phyloP scores from a whole-genome alignment of 73 alveolate species.

The Uronychia setigera region DNA sequence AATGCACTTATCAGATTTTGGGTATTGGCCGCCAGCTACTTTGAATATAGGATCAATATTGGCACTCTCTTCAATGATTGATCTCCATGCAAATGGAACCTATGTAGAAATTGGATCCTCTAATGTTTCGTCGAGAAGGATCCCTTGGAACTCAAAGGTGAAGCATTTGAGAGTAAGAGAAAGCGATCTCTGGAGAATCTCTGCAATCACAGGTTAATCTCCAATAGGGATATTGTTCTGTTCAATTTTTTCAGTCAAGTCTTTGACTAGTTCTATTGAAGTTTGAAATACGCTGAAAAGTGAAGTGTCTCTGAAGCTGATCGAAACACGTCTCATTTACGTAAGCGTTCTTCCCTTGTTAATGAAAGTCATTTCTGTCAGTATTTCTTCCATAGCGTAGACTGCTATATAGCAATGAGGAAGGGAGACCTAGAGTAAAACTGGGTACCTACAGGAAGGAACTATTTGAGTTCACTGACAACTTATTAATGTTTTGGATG shows the following conservation, averaged over 20 bases:
- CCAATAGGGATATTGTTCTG: background rate
- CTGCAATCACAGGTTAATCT: background rate
- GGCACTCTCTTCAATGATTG: slow-evolving; percentile 15
- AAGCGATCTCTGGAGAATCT: background rate
- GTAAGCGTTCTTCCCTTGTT: slow-evolving; percentile 63
- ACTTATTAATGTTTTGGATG: slow-evolving; percentile 36
- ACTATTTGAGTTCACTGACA: slow-evolving; percentile 21
- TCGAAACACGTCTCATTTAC: slow-evolving; percentile 47
- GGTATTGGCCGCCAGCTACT: background rate
- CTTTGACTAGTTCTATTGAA: background rate
- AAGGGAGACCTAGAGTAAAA: slow-evolving; percentile 17
- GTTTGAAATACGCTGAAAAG: slow-evolving; percentile 15
- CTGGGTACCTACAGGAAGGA: slow-evolving; percentile 12
- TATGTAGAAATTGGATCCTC: slow-evolving; percentile 54
- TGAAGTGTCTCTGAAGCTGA: slow-evolving; percentile 54
- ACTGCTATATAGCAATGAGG: slow-evolving; percentile 46
- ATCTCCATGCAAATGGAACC: slow-evolving; percentile 58
- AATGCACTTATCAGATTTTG: background rate
- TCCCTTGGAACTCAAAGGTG: slow-evolving; percentile 59
- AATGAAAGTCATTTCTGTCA: slow-evolving; percentile 59
- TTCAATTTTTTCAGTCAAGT: background rate
- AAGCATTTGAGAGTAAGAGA: slow-evolving; percentile 39
- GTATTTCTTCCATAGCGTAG: slow-evolving; percentile 43
- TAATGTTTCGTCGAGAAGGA: slow-evolving; percentile 55
- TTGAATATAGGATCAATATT: slow-evolving; percentile 5